phyloP scores from a whole-genome alignment of 2,329 filamentous ascomycete genomes.

The Epichloe sylvatica region DNA sequence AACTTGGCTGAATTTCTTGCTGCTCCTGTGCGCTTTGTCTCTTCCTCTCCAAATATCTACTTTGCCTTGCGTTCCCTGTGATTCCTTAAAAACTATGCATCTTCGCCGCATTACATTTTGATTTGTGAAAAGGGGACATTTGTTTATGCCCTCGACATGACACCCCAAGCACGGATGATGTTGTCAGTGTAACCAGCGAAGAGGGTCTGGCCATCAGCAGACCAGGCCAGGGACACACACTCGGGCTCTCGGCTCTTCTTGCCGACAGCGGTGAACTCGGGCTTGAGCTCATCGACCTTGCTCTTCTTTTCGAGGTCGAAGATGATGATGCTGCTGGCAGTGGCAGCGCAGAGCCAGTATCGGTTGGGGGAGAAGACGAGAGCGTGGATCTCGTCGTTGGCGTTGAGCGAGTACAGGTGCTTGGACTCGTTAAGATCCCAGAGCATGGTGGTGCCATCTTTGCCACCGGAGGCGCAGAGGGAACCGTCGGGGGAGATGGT shows the following conservation, averaged over 20 bases:
- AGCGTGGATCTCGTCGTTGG: constrained; percentile 99
- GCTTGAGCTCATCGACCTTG: constrained; percentile 99
- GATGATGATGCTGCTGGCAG: constrained; percentile 96
- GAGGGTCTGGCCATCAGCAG: constrained; percentile 94
- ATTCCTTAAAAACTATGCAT: not conserved
- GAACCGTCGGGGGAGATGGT: constrained; percentile 98
- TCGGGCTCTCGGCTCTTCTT: constrained; percentile 99
- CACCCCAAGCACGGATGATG: constrained; percentile 95
- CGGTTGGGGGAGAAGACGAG: constrained; percentile 99
- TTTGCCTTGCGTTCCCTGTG: not conserved
- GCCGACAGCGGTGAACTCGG: constrained; percentile 90
- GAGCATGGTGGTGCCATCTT: constrained; percentile 99
- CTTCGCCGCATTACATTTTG: not conserved
- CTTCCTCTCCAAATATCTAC: not conserved
- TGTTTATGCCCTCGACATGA: constrained; percentile 79
- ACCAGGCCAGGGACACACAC: constrained; percentile 96
- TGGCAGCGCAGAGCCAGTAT: constrained; percentile 99
- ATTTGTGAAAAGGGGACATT: constrained; percentile 9
- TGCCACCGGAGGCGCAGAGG: constrained; percentile 96
- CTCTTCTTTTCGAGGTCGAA: constrained; percentile 99
- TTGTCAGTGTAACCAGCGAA: constrained; percentile 99
- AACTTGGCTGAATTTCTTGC: not conserved
- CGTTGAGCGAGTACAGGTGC: constrained; percentile 99
- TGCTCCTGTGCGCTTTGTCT: not conserved
- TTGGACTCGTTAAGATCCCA: constrained; percentile 99